phyloP scores from a whole-genome alignment of 2,329 filamentous ascomycete species.

The Ceratocystis cacaofunesta region DNA sequence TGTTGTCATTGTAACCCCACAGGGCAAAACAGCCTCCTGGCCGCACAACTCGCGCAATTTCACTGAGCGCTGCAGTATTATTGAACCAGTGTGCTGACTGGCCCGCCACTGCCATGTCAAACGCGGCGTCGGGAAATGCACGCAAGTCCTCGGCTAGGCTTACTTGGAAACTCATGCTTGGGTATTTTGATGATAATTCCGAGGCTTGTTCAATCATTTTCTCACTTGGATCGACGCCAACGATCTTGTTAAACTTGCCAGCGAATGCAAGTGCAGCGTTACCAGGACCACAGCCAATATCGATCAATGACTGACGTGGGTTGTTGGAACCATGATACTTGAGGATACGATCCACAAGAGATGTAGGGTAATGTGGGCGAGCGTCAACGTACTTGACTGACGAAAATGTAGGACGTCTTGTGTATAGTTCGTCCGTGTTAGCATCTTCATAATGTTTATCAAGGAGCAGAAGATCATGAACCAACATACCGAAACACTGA shows the following conservation, averaged over 20 bases:
- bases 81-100: constrained; percentile 57
- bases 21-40: constrained; percentile 45
- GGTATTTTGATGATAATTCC: constrained; percentile 19
- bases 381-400: constrained; percentile 44
- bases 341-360: constrained; percentile 39
- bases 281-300: constrained; percentile 51
- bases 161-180: constrained; percentile 30
- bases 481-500: constrained; percentile 21
- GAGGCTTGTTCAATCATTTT: constrained; percentile 41
- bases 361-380: constrained; percentile 42
- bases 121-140: constrained; percentile 32
- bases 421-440: constrained; percentile 5
- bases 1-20: constrained; percentile 52
- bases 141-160: constrained; percentile 39
- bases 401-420: constrained; percentile 38
- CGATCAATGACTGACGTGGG: constrained; percentile 27
- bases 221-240: constrained; percentile 42
- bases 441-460: background rate
- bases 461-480: background rate
- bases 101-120: constrained; percentile 38
- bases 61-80: constrained; percentile 38
- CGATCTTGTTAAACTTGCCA: constrained; percentile 34
- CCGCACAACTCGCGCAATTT: constrained; percentile 38
- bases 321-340: constrained; percentile 31
- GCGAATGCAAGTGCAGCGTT: constrained; percentile 39